Evolutionary conservation across 202 grass and related monocot genomes (phyloP), one percentile per base, ranked within the genome.

Genomic region (Bolboschoenoplectus hybrid): DNA sequence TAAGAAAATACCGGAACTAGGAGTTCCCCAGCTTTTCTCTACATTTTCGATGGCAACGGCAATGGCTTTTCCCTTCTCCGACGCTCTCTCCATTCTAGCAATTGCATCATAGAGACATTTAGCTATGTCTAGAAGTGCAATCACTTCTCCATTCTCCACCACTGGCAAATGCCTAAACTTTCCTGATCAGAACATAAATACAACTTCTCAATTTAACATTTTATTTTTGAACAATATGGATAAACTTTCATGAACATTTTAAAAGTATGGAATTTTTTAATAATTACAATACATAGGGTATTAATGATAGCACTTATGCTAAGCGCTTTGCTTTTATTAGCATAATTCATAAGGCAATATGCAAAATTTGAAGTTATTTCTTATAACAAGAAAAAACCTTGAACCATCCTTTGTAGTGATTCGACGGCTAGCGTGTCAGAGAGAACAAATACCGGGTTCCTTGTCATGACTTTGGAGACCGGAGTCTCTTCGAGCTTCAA

Each of bases 101-200:
- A 90, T 91, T 71, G 92, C 92, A 81, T 94, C 89, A 52, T 97
- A 93, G 52, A 97, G 86, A 65, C 92, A 94, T 70, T 94, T 94
- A 68, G 89, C 86, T 38, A 97, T 97, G 85, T 97, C 92, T 64
- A 97, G 87, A 69, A 94, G 86, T 63, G 94, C 94, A 63, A 97
- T 87, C 10, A 97, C 94, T 79, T 94, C 94, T 43, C 94, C 94
- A 53, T 94, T 94, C 69, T 97, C 94, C 82, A 97, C 94, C 78
- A 97, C 91, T 13, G 92, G 91, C 17, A 97, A 55, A 81, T 97
- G 94, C 63, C 92, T 90, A 82, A 94, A 94, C 76, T 92, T 92
- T 16, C 91, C 91, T 92, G 87, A 52, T 57, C 5, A 78, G 7
- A 57, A 56, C 74, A 57, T 39, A 71, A 26, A 47, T 66, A 47